Evolutionary conservation across 768 basidiomycete species (phyloP).

Genomic region (Russula griseocarnosa): DNA sequence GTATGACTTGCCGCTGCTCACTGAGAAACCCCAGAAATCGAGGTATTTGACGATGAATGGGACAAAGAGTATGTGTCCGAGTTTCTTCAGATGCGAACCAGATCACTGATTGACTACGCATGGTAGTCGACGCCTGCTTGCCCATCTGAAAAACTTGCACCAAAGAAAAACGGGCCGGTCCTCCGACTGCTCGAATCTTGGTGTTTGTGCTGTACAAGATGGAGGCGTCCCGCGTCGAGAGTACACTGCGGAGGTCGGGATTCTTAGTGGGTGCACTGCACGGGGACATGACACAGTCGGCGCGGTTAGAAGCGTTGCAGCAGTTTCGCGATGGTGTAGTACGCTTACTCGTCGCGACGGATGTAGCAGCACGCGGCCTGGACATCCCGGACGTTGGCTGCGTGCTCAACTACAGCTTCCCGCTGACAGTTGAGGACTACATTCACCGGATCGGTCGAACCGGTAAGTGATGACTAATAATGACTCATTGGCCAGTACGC

Average conservation of each 20-base stretch:
- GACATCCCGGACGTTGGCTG: constrained; percentile 95
- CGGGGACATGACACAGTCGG: constrained; percentile 84
- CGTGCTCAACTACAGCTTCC: constrained; percentile 98
- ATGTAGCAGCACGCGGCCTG: constrained; percentile 94
- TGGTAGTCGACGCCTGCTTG: constrained; percentile 55
- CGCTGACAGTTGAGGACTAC: constrained; percentile 91
- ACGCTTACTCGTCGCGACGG: constrained; percentile 87
- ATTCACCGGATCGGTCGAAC: constrained; percentile 89
- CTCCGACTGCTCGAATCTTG: constrained; percentile 68
- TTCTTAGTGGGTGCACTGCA: constrained; percentile 81
- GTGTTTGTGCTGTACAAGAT: constrained; percentile 98
- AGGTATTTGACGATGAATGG: constrained; percentile 81
- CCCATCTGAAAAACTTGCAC: constrained; percentile 52
- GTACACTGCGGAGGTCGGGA: constrained; percentile 66
- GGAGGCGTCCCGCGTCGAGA: constrained; percentile 88
- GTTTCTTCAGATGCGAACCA: neutral
- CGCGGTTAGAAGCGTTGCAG: constrained; percentile 80
- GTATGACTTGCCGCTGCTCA: neutral
- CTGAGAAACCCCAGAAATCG: constrained; percentile 46
- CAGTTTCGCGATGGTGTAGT: constrained; percentile 81
- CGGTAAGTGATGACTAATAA: constrained; percentile 42
- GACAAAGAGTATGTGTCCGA: constrained; percentile 70
- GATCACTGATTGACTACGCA: neutral
- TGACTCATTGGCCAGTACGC: no score
- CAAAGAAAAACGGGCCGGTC: constrained; percentile 58